Evolutionary conservation across 306 rosid species (phyloP), one percentile per base, ranked within the genome.

Genomic region (Fragaria vesca): DNA sequence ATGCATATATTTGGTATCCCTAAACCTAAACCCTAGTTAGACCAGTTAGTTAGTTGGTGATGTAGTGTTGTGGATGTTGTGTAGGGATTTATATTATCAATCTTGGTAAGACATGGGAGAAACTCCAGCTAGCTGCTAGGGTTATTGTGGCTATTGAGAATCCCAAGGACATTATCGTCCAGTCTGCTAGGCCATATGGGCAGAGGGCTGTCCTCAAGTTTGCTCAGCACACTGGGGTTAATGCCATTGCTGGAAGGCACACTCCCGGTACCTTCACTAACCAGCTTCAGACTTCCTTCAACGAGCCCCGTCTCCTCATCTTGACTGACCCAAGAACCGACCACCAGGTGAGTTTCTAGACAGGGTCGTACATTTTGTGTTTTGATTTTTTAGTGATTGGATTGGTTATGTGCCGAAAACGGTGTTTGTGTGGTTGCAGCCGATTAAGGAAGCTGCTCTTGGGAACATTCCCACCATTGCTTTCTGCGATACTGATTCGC

Each of bases 261-360:
- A 94, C 94, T 58, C 97, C 98, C 0, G 97, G 98, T 43, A 91
- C 94, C 8, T 90, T 92, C 67, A 95, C 99, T 13, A 95, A 95
- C 63, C 99, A 95, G 89, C 83, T 92, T 4, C 99, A 95, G 80
- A 88, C 97, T 2, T 95, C 97, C 0, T 93, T 89, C 76, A 89
- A 81, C 1, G 99, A 91, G 87, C 99, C 99, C 4, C 97, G 99
- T 2, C 93, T 95, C 30, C 93, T 95, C 1, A 91, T 95, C 12
- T 88, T 95, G 16, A 95, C 98, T 0, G 98, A 95, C 62, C 98
- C 98, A 40, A 84, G 98, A 74, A 95, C 98, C 0, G 98, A 92
- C 77, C 97, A 91, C 51, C 97, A 94, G 98, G 97, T 94, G 30
- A 60, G 79, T 48, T 42, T 48, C 2, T 0, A 63, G 34, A 58